These are phyloP conservation scores for Mucor plumbeus DNA, from an alignment of 371 early-diverging fungal species.

Conservation along the genomic window DNA sequence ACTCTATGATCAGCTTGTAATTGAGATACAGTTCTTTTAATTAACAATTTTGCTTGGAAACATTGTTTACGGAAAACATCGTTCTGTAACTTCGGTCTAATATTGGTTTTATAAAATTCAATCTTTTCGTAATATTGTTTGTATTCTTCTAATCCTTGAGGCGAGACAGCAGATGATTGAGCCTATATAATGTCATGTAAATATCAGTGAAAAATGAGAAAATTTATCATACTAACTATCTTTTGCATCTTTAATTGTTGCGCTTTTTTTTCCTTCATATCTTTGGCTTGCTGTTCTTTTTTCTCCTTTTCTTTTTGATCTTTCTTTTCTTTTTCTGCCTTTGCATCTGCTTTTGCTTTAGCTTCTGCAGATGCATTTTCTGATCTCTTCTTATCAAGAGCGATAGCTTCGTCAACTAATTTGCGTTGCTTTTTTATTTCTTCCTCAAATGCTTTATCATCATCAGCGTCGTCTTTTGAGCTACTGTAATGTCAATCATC, in stretches of 20 bases:
- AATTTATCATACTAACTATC: not conserved
- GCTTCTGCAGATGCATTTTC: constrained; percentile 20
- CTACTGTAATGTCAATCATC: not conserved
- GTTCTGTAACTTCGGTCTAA: constrained; percentile 25
- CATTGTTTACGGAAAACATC: constrained; percentile 35
- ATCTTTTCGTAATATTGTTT: constrained; percentile 35
- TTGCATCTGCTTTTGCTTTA: constrained; percentile 16
- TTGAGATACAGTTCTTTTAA: constrained; percentile 35
- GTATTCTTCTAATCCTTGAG: constrained; percentile 41
- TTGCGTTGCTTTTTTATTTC: constrained; percentile 18
- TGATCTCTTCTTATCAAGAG: constrained; percentile 19
- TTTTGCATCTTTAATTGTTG: constrained; percentile 36
- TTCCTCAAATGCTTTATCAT: constrained; percentile 22
- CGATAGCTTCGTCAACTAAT: constrained; percentile 28
- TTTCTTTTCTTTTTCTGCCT: constrained; percentile 20
- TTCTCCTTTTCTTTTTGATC: constrained; percentile 23
- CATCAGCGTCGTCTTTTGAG: not conserved
- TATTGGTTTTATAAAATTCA: constrained; percentile 27
- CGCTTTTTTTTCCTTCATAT: constrained; percentile 28
- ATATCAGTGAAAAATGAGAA: not conserved
- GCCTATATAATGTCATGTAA: not conserved
- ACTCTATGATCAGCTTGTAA: constrained; percentile 31
- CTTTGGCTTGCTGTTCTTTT: constrained; percentile 24
- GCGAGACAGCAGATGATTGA: constrained; percentile 31
- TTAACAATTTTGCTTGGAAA: constrained; percentile 21